Base-by-base conservation (phyloP, 2,329 filamentous ascomycete species). In the Arthrobotrys musiformis region DNA sequence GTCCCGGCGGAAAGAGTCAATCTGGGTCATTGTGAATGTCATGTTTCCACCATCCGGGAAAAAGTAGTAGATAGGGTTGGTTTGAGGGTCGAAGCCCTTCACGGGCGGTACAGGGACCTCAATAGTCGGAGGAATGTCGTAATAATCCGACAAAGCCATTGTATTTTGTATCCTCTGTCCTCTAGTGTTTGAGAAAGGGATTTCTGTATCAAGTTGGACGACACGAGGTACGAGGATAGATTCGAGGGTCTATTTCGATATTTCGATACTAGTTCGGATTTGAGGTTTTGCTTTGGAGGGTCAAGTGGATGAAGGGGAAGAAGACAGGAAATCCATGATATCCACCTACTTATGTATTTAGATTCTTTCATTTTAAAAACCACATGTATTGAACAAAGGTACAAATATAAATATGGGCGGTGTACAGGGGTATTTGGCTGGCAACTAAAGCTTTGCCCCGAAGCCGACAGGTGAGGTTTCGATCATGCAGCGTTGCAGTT, bases 21-120 rank as follows among this genome's bases (percentile, higher is more conserved):
- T 64, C 22, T 76, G 58, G n/a, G 42, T 54, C 26, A 81, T 58
- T n/a, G 74, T 63, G 28, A 81, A 72, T n/a, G 79, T 79, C 56
- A 80, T 58, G 13, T 78, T 79, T 3, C 61, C 69, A 0, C 78
- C 80, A 62, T 80, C 80, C 2, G 73, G 73, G 17, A 72, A 79
- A 17, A 80, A 64, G 35, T 22, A 77, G 9, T 46, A 9, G 9
- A 60, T 40, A 13, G 58, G 73, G 26, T 77, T 77, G 7, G 37
- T 33, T 28, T 77, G 48, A 8, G 73, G 73, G 44, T 77, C 40
- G 17, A 70, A 77, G 8, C 15, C 15, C 35, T 54, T 13, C 0
- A 35, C 24, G 2, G 66, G 44, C 2, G 73, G 73, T 46, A 77
- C 17, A 2, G 60, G 44, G 6, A 77, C 33, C n/a, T 42, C 33